A percentile compares a stretch with the other conserved stretches of the same genome.
phyloP scores from a whole-genome alignment of 2,329 filamentous ascomycete species.

The Chalara sp. region DNA sequence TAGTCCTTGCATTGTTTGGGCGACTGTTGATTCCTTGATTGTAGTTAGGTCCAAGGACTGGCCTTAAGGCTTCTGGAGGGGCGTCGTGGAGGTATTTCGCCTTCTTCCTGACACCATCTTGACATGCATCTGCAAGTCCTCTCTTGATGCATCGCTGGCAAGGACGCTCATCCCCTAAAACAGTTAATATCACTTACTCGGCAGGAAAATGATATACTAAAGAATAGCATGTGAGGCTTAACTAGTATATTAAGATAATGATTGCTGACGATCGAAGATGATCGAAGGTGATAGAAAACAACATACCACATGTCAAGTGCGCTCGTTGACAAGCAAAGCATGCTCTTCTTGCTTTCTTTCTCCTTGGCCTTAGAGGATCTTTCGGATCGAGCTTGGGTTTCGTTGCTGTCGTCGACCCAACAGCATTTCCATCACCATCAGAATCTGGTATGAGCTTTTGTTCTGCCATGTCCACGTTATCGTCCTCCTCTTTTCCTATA shows the following conservation, averaged over 20 bases:
- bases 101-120: slow-evolving; percentile 96
- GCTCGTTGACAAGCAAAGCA: slow-evolving; percentile 97
- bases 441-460: slow-evolving; percentile 23
- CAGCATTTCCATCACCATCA: slow-evolving; percentile 24
- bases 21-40: slow-evolving; percentile 48
- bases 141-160: slow-evolving; percentile 93
- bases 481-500: slow-evolving; percentile 25
- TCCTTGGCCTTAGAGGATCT: slow-evolving; percentile 79
- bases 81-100: slow-evolving; percentile 98
- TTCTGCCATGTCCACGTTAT: slow-evolving; percentile 27
- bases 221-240: too few species aligned
- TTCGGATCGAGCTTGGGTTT: slow-evolving; percentile 71
- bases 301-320: slow-evolving; percentile 96
- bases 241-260: too few species aligned
- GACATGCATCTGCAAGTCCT: slow-evolving; percentile 81
- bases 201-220: too few species aligned
- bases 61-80: slow-evolving; percentile 78
- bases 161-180: slow-evolving; percentile 82
- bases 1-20: slow-evolving; percentile 23
- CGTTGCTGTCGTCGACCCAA: slow-evolving; percentile 35
- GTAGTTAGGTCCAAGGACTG: slow-evolving; percentile 69
- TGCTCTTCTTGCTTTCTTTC: slow-evolving; percentile 93
- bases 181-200: slow-evolving; percentile 3
- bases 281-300: slow-evolving; percentile 11
- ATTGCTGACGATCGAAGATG: too few species aligned